Conservation (phyloP, 257 asterid genomes). For the Gentiana macrophylla region DNA sequence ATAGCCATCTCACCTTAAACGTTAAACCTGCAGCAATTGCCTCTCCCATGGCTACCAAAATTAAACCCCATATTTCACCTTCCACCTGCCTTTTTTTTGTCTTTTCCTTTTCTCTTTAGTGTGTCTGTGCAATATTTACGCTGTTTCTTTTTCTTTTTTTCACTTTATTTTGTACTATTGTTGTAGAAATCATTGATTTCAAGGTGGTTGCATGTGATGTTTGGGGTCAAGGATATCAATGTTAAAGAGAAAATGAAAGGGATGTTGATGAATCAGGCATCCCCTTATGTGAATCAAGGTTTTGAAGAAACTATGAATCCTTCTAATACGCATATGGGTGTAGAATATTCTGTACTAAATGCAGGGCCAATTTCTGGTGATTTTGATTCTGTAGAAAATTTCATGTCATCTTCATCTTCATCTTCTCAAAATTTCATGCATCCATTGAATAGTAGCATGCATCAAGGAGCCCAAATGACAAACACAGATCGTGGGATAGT, state of each 20-base stretch:
- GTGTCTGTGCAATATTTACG: too few species aligned
- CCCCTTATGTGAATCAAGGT: constrained; percentile 5
- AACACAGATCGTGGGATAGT: constrained; percentile 9
- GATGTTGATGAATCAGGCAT: constrained; percentile 7
- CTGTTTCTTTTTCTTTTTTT: too few species aligned
- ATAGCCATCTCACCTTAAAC: too few species aligned
- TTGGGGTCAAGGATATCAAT: constrained; percentile 12
- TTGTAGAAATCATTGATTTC: constrained; percentile 1
- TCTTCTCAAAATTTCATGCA: not conserved
- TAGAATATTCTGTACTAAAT: constrained; percentile 4
- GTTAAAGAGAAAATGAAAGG: constrained; percentile 16
- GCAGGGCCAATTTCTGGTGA: constrained; percentile 15
- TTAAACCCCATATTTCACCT: too few species aligned
- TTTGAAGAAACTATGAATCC: constrained; percentile 3
- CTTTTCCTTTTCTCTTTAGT: too few species aligned
- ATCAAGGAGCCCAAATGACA: constrained; percentile 3
- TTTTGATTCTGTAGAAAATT: constrained; percentile 10
- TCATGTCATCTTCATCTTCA: constrained; percentile 5
- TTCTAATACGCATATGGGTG: constrained; percentile 7
- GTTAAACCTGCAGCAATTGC: too few species aligned
- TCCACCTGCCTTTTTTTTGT: too few species aligned
- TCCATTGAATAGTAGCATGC: constrained; percentile 9
- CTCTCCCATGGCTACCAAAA: too few species aligned
- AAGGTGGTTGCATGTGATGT: constrained; percentile 6
- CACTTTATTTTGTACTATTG: not conserved